Evolutionary conservation across 2,329 filamentous ascomycete genomes (phyloP), one percentile per base, ranked within the genome.

Genomic region (Sordariomycetes sp.): DNA sequence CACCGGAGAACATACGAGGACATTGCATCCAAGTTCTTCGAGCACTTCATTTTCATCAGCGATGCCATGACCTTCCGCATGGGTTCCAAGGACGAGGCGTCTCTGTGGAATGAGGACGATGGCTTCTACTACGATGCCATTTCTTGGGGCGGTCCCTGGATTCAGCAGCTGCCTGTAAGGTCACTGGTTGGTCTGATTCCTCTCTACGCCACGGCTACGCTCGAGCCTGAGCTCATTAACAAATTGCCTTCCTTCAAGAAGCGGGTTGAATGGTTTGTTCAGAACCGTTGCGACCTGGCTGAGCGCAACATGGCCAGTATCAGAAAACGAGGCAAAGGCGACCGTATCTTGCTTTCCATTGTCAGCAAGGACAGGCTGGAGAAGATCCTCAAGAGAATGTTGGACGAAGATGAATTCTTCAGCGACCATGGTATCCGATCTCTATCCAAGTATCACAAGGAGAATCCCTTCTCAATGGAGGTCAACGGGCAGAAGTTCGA

Each of bases 111-210:
- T 50, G 87, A 95, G 19, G 75, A 94, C 42, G 90, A 96, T 57
- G 87, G 86, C 37, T 96, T 96, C 68, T 96, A 96, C 70, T 96
- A 96, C 54, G 90, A 96, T 61, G 90, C 90, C 18, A 96, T 96
- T 43, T 93, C 88, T 2, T 96, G 86, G 77, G 90, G 90, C 32
- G 87, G 87, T 8, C 88, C 88, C 7, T 94, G 82, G 80, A 85
- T 85, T 34, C 86, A 95, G 51, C 88, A 95, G 58, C 74, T 96
- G 51, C 88, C 86, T 2, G 86, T 96, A 34, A 74, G 87, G 38
- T 96, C 90, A 12, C 74, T 96, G 7, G 90, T 96, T 34, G 90
- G 92, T 9, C 66, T 96, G 38, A 96, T 96, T 43, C 90, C 90
- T 2, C 74, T 96, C 9, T 96, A 93, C 53, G 87, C 87, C 6